phyloP scores from a whole-genome alignment of 2,329 filamentous ascomycete genomes.

The Exophiala oligosperma region DNA sequence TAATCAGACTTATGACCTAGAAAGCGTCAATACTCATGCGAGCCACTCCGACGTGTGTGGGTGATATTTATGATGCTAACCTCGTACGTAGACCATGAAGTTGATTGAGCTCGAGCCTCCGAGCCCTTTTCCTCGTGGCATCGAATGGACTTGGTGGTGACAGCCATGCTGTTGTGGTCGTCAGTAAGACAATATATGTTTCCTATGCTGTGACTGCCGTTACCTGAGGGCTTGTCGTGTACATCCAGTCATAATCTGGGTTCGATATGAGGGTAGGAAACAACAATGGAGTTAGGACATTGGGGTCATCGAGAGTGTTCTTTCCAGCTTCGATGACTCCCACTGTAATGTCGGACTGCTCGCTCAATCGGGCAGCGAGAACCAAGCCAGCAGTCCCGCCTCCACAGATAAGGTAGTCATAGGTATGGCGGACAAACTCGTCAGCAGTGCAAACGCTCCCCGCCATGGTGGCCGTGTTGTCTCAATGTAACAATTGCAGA shows the following conservation, averaged over 20 bases:
- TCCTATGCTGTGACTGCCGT: constrained; percentile 3
- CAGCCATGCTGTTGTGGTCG: neutral
- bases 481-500: too few relatives aligned
- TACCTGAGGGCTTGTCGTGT: constrained; percentile 13
- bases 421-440: neutral
- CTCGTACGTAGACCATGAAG: constrained; percentile 27
- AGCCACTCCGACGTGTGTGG: constrained; percentile 31
- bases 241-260: constrained; percentile 21
- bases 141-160: constrained; percentile 7
- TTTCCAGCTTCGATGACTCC: constrained; percentile 11
- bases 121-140: constrained; percentile 32
- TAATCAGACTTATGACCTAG: too few relatives aligned
- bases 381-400: constrained; percentile 16
- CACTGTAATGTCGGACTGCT: neutral
- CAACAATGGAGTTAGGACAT: neutral
- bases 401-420: constrained; percentile 17
- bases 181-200: neutral
- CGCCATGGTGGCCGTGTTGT: too few relatives aligned
- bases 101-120: constrained; percentile 36
- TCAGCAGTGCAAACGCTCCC: neutral
- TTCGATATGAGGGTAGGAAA: constrained; percentile 6
- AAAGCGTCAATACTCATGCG: constrained; percentile 30
- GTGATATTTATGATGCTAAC: constrained; percentile 32
- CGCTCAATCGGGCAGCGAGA: constrained; percentile 4
- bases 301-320: neutral